Evolutionary conservation across 2,329 filamentous ascomycete species (phyloP).

Genomic region (Alternaria infectoria): DNA sequence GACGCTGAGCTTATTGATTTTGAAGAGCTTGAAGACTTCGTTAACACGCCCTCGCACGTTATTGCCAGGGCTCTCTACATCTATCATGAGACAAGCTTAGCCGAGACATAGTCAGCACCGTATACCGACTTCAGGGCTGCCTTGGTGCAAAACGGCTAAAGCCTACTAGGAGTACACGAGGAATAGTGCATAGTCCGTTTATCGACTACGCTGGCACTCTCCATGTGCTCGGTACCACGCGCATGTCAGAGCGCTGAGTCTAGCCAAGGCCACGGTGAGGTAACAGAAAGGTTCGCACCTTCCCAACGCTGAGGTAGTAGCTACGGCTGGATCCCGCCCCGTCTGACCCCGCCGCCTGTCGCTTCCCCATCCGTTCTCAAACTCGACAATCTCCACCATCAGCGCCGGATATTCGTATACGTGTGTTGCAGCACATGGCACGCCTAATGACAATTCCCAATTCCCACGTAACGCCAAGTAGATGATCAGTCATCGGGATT

Average conservation of each 20-base stretch:
- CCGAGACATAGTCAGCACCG: not conserved
- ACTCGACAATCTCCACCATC: not conserved
- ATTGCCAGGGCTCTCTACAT: not conserved
- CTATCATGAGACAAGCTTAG: not conserved
- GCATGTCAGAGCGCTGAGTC: not conserved
- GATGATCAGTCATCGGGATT: not conserved
- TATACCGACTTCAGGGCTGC: not conserved
- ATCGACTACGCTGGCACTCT: not conserved
- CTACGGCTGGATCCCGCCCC: not conserved
- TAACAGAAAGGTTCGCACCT: not conserved
- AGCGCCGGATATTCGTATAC: not conserved
- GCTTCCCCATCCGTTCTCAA: slow-evolving; percentile 1
- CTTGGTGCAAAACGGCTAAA: not conserved
- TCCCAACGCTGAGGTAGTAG: slow-evolving; percentile 5
- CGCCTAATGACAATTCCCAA: not conserved
- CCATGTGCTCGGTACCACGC: not conserved
- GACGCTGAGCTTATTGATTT: not conserved
- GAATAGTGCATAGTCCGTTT: not conserved
- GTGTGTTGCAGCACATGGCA: not conserved
- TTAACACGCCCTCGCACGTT: not conserved
- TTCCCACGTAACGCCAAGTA: not conserved
- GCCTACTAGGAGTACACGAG: not conserved
- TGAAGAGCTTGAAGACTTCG: no score
- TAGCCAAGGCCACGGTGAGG: not conserved
- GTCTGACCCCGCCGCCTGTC: slow-evolving; percentile 1